Evolutionary conservation across 2,329 filamentous ascomycete genomes (phyloP).

Genomic region (Ploettnerulaceae sp.): DNA sequence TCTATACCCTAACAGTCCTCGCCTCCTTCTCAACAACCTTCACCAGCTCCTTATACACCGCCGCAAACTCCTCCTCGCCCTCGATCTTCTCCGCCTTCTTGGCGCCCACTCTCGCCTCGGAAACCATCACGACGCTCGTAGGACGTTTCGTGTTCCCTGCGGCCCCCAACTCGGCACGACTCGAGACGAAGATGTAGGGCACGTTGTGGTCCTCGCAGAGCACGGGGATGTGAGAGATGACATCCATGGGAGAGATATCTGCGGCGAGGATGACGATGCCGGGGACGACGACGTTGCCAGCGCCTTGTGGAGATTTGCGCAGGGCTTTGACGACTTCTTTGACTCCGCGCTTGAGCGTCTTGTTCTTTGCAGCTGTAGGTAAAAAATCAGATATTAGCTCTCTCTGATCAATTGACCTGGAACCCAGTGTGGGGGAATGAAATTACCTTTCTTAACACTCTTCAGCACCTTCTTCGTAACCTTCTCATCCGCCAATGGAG

Average conservation of each 20-base stretch:
- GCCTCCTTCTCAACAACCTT: conserved; percentile 64
- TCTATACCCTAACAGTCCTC: conserved; percentile 40
- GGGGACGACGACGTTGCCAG: conserved; percentile 59
- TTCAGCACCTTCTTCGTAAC: conserved; percentile 61
- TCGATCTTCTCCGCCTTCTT: conserved; percentile 39
- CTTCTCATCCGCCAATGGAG: conserved; percentile 77
- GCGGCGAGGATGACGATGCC: conserved; percentile 87
- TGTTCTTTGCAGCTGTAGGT: conserved; percentile 79
- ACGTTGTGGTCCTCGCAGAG: conserved; percentile 98
- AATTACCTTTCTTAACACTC: conserved; percentile 53
- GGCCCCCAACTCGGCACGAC: conserved; percentile 86
- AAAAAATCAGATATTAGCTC: conserved; percentile 18
- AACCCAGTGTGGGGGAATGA: background rate
- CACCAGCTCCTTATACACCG: conserved; percentile 59
- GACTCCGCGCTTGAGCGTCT: conserved; percentile 93
- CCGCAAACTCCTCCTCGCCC: conserved; percentile 55
- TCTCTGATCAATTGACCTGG: background rate
- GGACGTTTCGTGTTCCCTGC: conserved; percentile 94
- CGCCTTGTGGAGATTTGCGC: conserved; percentile 76
- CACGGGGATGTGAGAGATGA: conserved; percentile 96
- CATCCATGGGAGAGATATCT: conserved; percentile 97
- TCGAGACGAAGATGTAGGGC: conserved; percentile 92
- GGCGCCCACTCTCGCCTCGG: conserved; percentile 47
- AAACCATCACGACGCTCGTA: conserved; percentile 91
- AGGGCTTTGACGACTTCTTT: conserved; percentile 99